Conservation (phyloP, 2,329 filamentous ascomycete species). For the Lecanoromycetidae sp. region DNA sequence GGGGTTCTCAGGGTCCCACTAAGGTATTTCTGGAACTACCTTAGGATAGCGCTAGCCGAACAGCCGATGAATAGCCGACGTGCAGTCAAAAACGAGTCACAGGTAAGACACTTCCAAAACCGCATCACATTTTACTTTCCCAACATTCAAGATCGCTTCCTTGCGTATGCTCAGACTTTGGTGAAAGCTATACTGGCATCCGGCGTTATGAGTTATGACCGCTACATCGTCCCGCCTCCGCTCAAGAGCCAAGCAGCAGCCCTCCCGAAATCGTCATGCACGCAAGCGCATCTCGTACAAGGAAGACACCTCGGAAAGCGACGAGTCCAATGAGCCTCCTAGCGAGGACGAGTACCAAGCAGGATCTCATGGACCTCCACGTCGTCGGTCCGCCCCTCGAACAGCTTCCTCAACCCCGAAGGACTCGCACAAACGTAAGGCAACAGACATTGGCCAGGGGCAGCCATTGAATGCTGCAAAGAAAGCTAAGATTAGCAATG, state of each 20-base stretch:
- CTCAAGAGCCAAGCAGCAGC: background rate
- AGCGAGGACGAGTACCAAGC: background rate
- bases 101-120: no score
- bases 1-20: no score
- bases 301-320: slow-evolving; percentile 3
- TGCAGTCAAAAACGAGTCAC: no score
- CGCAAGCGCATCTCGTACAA: slow-evolving; percentile 8
- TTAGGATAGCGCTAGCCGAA: no score
- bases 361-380: background rate
- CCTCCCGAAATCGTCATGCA: background rate
- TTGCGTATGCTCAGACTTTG: no score
- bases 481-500: background rate
- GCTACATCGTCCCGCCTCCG: background rate
- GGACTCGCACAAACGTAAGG: background rate
- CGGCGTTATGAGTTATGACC: background rate
- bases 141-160: background rate
- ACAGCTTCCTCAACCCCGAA: background rate
- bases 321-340: background rate
- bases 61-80: no score
- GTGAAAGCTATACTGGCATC: no score
- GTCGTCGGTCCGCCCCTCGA: background rate
- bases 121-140: background rate
- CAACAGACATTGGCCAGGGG: background rate
- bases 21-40: no score
- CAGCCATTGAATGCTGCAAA: background rate